Conservation (phyloP, 768 basidiomycete species). For the Boletales sp. region DNA sequence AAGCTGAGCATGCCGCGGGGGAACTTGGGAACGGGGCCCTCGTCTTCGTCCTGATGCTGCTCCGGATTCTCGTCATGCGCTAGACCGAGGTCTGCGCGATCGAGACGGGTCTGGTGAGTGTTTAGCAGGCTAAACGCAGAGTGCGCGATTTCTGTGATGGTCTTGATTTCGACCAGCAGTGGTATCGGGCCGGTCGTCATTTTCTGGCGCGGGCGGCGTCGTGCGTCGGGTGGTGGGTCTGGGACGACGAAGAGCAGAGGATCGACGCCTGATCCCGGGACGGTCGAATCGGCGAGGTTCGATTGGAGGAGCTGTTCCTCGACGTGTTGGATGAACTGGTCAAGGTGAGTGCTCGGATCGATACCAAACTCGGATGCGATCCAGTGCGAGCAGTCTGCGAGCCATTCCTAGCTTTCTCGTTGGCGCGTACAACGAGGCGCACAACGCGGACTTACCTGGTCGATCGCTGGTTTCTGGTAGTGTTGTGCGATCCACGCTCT, state of each 20-base stretch:
- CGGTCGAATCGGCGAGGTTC: constrained; percentile 68
- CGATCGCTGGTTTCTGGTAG: constrained; percentile 62
- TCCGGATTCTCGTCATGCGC: constrained; percentile 38
- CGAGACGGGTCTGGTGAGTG: constrained; percentile 53
- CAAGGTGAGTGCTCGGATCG: constrained; percentile 45
- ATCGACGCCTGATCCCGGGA: constrained; percentile 61
- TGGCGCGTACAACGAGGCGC: background rate
- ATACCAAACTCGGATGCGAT: constrained; percentile 46
- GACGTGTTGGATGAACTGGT: constrained; percentile 51
- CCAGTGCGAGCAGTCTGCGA: constrained; percentile 69
- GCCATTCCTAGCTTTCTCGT: constrained; percentile 57
- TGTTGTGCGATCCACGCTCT: constrained; percentile 49
- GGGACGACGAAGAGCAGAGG: constrained; percentile 15
- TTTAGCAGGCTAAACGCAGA: constrained; percentile 82
- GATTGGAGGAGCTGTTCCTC: constrained; percentile 70
- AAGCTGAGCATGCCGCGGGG: constrained; percentile 76
- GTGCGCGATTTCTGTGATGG: constrained; percentile 79
- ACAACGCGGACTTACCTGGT: constrained; percentile 42
- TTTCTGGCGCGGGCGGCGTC: constrained; percentile 10
- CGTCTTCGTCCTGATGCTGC: constrained; percentile 37
- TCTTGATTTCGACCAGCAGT: constrained; percentile 69
- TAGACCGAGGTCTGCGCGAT: constrained; percentile 48
- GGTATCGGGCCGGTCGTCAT: constrained; percentile 37
- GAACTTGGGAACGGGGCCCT: constrained; percentile 78
- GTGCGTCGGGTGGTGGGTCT: background rate